Evolutionary conservation across 495 filamentous ascomycete species (phyloP).

Genomic region (Aspergillus hancockii): DNA sequence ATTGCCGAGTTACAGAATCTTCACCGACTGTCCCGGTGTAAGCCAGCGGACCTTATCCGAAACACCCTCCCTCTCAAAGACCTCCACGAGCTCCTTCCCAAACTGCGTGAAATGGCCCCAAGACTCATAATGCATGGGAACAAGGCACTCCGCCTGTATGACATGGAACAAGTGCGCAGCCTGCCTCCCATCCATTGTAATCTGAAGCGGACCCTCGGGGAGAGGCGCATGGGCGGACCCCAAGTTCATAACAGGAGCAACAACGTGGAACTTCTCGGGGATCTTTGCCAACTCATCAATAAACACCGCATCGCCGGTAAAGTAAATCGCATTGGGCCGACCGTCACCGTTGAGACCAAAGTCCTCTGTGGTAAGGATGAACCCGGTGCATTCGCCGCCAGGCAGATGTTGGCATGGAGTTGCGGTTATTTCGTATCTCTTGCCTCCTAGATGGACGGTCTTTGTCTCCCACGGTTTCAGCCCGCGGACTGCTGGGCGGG

Average conservation of each 20-base stretch:
- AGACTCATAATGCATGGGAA: slow-evolving; percentile 54
- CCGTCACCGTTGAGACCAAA: slow-evolving; percentile 41
- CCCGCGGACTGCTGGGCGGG: slow-evolving; percentile 43
- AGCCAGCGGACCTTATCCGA: slow-evolving; percentile 27
- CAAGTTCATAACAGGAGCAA: slow-evolving; percentile 27
- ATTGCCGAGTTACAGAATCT: too few relatives aligned
- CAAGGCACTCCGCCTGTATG: slow-evolving; percentile 42
- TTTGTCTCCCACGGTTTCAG: slow-evolving; percentile 37
- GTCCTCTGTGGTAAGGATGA: slow-evolving; percentile 36
- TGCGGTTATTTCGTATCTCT: slow-evolving; percentile 33
- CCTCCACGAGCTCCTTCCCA: slow-evolving; percentile 20
- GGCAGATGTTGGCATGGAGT: slow-evolving; percentile 51
- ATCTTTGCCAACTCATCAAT: slow-evolving; percentile 39
- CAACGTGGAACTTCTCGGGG: slow-evolving; percentile 19
- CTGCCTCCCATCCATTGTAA: slow-evolving; percentile 47
- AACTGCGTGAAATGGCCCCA: slow-evolving; percentile 51
- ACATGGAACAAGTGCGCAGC: slow-evolving; percentile 40
- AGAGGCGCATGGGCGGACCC: slow-evolving; percentile 9
- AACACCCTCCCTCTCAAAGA: slow-evolving; percentile 28
- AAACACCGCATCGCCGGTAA: slow-evolving; percentile 56
- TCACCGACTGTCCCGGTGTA: too few relatives aligned
- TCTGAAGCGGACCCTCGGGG: background rate
- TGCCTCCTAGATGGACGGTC: slow-evolving; percentile 23
- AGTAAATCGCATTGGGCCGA: slow-evolving; percentile 51
- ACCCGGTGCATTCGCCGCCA: slow-evolving; percentile 50